phyloP scores from a whole-genome alignment of 768 basidiomycete species.

The Antrodiella citrinella region DNA sequence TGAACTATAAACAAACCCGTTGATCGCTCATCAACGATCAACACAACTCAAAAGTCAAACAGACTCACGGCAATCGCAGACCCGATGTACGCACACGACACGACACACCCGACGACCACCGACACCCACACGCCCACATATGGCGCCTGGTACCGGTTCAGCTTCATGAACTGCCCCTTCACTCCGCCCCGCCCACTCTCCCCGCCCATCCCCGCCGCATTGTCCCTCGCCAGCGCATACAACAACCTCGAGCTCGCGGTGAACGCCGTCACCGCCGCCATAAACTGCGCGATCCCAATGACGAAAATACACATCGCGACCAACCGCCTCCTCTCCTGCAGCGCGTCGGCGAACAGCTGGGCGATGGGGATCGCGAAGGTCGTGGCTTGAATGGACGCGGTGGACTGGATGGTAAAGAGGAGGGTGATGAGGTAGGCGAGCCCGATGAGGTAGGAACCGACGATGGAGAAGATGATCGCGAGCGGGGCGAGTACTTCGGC shows the following conservation, averaged over 20 bases:
- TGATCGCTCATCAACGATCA: background rate
- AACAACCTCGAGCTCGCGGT: slow-evolving; percentile 50
- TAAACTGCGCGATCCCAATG: slow-evolving; percentile 41
- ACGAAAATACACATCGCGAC: slow-evolving; percentile 45
- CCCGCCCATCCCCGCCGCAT: slow-evolving; percentile 32
- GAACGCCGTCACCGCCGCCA: slow-evolving; percentile 50
- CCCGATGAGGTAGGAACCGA: slow-evolving; percentile 50
- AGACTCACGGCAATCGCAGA: slow-evolving; percentile 42
- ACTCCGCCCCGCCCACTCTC: slow-evolving; percentile 34
- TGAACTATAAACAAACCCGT: slow-evolving; percentile 29
- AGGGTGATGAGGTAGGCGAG: slow-evolving; percentile 51
- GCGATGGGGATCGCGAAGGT: slow-evolving; percentile 51
- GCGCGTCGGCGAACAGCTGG: slow-evolving; percentile 48
- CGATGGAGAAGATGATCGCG: slow-evolving; percentile 47
- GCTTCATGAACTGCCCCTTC: slow-evolving; percentile 37
- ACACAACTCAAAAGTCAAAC: background rate
- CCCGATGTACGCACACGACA: slow-evolving; percentile 53
- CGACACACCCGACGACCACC: slow-evolving; percentile 42
- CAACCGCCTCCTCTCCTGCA: slow-evolving; percentile 29
- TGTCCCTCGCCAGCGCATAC: slow-evolving; percentile 49
- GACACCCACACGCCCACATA: slow-evolving; percentile 49
- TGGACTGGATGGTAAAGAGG: slow-evolving; percentile 49
- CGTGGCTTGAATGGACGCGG: slow-evolving; percentile 40
- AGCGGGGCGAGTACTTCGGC: slow-evolving; percentile 51
- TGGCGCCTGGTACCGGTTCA: slow-evolving; percentile 47